Percentiles rank a stretch among this genome's conserved stretches.
Conservation (phyloP, 768 basidiomycete genomes). For the Pleurotus citrinopileatus region DNA sequence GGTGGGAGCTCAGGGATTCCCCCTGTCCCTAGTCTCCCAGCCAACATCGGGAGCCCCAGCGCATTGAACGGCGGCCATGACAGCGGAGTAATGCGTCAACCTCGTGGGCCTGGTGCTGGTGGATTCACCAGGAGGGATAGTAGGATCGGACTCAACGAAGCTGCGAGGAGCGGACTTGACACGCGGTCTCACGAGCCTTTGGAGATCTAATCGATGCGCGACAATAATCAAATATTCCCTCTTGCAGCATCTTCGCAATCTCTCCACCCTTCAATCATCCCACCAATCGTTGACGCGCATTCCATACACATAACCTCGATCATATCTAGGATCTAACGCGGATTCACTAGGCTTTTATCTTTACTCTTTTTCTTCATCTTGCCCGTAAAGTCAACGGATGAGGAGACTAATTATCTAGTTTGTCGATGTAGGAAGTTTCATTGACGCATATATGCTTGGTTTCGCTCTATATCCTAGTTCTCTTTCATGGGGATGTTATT, state of each 20-base stretch:
- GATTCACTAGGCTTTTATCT: too few relatives aligned
- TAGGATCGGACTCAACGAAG: slow-evolving; percentile 45
- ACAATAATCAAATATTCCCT: background rate
- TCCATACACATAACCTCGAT: too few relatives aligned
- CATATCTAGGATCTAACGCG: background rate
- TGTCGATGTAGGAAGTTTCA: background rate
- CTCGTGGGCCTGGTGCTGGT: slow-evolving; percentile 74
- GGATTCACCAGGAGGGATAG: slow-evolving; percentile 76
- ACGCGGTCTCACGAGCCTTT: slow-evolving; percentile 83
- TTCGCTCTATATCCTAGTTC: background rate
- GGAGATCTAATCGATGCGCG: slow-evolving; percentile 58
- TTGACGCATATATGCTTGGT: background rate
- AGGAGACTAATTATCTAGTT: slow-evolving; percentile 7
- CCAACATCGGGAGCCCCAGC: slow-evolving; percentile 43
- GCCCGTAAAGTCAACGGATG: background rate
- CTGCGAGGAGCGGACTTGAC: slow-evolving; percentile 70
- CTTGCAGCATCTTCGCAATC: background rate
- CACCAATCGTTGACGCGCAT: too few relatives aligned
- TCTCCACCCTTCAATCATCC: background rate
- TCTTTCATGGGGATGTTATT: background rate
- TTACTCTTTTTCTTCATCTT: too few relatives aligned
- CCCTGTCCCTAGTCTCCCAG: slow-evolving; percentile 76
- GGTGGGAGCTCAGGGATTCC: slow-evolving; percentile 38
- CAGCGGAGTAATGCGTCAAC: slow-evolving; percentile 74
- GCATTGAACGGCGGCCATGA: slow-evolving; percentile 44